Evolutionary conservation across 2,329 filamentous ascomycete genomes (phyloP).

Genomic region (Fusarium verticillioides): DNA sequence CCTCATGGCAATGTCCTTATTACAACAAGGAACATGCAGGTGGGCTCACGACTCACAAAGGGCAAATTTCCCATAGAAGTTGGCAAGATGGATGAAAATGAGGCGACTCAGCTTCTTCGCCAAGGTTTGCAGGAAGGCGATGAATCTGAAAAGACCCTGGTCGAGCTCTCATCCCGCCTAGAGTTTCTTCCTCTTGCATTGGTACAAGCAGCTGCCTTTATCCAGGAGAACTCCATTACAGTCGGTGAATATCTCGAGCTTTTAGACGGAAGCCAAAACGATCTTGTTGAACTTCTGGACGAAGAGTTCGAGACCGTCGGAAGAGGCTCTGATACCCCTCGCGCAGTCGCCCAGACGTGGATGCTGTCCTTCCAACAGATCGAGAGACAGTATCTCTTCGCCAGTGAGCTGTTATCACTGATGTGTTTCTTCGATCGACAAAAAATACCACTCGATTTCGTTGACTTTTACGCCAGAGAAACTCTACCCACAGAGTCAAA

Average conservation of each 20-base stretch:
- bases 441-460: conserved; percentile 42
- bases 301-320: conserved; percentile 47
- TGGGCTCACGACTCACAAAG: conserved; percentile 37
- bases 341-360: conserved; percentile 48
- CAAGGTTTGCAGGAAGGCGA: conserved; percentile 18
- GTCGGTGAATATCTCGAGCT: conserved; percentile 46
- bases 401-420: conserved; percentile 47
- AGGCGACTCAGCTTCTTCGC: conserved; percentile 42
- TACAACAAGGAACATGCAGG: conserved; percentile 51
- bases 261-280: conserved; percentile 18
- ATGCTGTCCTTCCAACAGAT: conserved; percentile 51
- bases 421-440: conserved; percentile 49
- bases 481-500: not conserved
- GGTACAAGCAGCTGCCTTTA: conserved; percentile 50
- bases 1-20: conserved; percentile 46
- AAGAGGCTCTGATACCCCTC: conserved; percentile 42
- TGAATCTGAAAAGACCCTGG: not conserved
- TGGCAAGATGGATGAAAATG: conserved; percentile 41
- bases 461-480: not conserved
- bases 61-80: conserved; percentile 43
- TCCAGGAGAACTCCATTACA: conserved; percentile 44
- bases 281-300: conserved; percentile 39
- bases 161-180: conserved; percentile 40
- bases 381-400: conserved; percentile 33
- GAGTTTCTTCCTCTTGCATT: conserved; percentile 50